Base-by-base conservation (phyloP, 495 filamentous ascomycete genomes). In the Xylaria castorea region DNA sequence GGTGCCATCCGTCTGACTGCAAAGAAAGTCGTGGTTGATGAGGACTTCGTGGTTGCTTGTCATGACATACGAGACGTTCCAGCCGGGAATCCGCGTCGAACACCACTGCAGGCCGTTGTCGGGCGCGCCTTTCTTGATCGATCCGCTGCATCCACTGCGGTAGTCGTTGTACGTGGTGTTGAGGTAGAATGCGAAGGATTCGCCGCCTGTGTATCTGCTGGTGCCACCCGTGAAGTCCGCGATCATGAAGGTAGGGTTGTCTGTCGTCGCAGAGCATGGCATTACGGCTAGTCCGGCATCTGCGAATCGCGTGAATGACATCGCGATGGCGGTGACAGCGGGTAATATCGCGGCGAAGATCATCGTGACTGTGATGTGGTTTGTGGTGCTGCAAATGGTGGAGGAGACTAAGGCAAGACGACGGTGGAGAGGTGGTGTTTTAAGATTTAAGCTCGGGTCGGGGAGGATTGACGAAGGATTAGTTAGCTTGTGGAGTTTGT, bases 111-210 rank as follows among this genome's bases (percentile, higher is more conserved):
- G 16, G 27, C 70, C 70, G 42, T 67, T 72, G 53, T 72, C 70
- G n/a, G 36, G 36, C 27, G 70, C 70, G 2, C 48, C 63, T 1
- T 72, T 66, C 7, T 9, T 8, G 4, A 72, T 48, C 1, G 70
- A 72, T 36, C 70, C 70, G 40, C 70, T 72, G 63, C 70, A 72
- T 18, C 70, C 70, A 51, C 62, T 72, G 25, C 46, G 62, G 40
- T 72, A 72, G 53, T 67, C 70, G 16, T 66, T 32, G 63, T 66
- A 72, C 25, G 50, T 67, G 40, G 62, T 72, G 53, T 65, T 72
- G 38, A 72, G 70, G 63, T 72, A 72, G 51, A 72, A 72, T 14
- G 63, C 51, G 48, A 72, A 72, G 8, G 70, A 72, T 42, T 72
- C 62, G 63, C 70, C 70, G 30, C 70, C 70, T 5, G 70, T 72